Evolutionary conservation across 2,329 filamentous ascomycete genomes (phyloP).

Genomic region (Colletotrichum sidae): DNA sequence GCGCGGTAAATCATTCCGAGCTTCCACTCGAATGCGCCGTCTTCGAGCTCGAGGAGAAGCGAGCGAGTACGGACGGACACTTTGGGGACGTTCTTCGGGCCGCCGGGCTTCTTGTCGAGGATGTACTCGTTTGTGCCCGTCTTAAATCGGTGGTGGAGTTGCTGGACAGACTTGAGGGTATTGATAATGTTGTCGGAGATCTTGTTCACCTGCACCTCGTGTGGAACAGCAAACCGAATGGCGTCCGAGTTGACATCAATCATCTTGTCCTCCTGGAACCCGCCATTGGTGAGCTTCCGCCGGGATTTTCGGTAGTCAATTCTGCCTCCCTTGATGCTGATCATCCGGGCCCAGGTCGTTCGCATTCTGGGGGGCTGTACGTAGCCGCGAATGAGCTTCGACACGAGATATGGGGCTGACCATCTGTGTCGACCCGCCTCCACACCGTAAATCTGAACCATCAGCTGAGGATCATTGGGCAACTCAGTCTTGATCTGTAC

Average conservation of each 20-base stretch:
- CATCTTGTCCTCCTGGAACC: slow-evolving; percentile 78
- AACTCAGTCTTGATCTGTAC: slow-evolving; percentile 90
- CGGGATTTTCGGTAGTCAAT: slow-evolving; percentile 84
- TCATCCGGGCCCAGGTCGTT: slow-evolving; percentile 85
- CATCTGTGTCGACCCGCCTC: slow-evolving; percentile 89
- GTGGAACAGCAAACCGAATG: slow-evolving; percentile 87
- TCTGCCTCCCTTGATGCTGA: slow-evolving; percentile 84
- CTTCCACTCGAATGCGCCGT: slow-evolving; percentile 98
- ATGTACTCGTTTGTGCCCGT: slow-evolving; percentile 91
- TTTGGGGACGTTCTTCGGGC: slow-evolving; percentile 87
- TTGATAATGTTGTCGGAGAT: slow-evolving; percentile 96
- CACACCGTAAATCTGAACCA: slow-evolving; percentile 88
- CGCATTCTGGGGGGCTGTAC: slow-evolving; percentile 87
- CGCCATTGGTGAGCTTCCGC: slow-evolving; percentile 71
- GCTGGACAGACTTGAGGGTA: slow-evolving; percentile 85
- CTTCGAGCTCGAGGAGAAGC: slow-evolving; percentile 91
- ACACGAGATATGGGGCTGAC: slow-evolving; percentile 83
- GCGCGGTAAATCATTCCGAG: slow-evolving; percentile 92
- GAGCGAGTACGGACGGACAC: slow-evolving; percentile 85
- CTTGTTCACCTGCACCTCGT: slow-evolving; percentile 88
- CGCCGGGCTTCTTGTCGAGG: slow-evolving; percentile 85
- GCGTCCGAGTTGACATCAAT: slow-evolving; percentile 88
- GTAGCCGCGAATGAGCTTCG: slow-evolving; percentile 85
- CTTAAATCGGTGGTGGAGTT: slow-evolving; percentile 92
- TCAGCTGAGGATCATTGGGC: slow-evolving; percentile 89